phyloP scores from a whole-genome alignment of 1,284 basidiomycete genomes.

The Cutaneotrichosporon sp. region DNA sequence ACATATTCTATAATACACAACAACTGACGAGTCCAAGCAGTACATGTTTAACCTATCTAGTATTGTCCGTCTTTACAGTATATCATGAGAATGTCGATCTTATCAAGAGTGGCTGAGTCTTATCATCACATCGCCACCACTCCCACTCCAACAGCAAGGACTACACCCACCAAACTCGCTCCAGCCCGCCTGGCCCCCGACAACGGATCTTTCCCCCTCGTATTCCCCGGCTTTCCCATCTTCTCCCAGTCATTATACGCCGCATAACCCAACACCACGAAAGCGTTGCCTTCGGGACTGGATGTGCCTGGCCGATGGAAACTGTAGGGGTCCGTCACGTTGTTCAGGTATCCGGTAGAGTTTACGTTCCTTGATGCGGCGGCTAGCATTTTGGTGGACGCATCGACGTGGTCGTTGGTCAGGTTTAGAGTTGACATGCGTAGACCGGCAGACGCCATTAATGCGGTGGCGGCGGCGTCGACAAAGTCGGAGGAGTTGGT shows the following conservation, averaged over 20 bases:
- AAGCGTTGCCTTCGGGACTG: constrained; percentile 68
- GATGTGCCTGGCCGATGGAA: constrained; percentile 58
- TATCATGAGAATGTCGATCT: too few relatives aligned
- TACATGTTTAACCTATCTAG: too few relatives aligned
- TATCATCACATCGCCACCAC: neutral
- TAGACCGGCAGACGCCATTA: constrained; percentile 75
- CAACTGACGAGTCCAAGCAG: too few relatives aligned
- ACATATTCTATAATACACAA: too few relatives aligned
- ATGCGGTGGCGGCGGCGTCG: constrained; percentile 71
- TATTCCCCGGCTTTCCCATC: constrained; percentile 58
- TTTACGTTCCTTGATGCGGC: constrained; percentile 45
- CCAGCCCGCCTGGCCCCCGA: neutral
- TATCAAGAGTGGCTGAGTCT: too few relatives aligned
- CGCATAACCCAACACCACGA: constrained; percentile 67
- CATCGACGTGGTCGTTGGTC: constrained; percentile 43
- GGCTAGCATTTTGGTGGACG: constrained; percentile 40
- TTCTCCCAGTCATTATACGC: constrained; percentile 69
- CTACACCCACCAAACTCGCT: neutral
- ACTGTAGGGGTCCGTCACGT: constrained; percentile 68
- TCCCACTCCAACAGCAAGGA: neutral
- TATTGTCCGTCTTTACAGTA: too few relatives aligned
- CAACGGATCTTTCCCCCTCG: constrained; percentile 28
- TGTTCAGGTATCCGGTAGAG: constrained; percentile 62
- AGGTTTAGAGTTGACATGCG: constrained; percentile 51
- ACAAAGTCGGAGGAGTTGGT: constrained; percentile 64